A percentile compares a stretch with the other conserved stretches of the same genome.
Evolutionary conservation across 768 basidiomycete genomes (phyloP).

Genomic region (Arthromyces matolae): DNA sequence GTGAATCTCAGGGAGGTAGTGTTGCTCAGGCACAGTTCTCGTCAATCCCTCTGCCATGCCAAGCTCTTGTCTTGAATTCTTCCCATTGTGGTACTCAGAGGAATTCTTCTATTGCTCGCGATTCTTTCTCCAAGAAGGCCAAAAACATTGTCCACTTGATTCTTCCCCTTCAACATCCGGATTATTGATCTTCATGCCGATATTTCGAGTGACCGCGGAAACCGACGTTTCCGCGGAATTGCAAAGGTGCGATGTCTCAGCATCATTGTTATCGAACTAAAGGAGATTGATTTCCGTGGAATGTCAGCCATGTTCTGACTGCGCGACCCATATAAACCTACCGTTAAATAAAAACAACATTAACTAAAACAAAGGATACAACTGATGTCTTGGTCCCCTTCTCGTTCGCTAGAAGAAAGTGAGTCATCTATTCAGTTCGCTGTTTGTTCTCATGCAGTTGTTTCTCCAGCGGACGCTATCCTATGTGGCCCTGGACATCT

Average conservation of each 20-base stretch:
- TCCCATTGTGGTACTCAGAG: too few relatives aligned
- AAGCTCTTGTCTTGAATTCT: too few relatives aligned
- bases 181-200: constrained; percentile 6
- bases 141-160: not conserved
- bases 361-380: constrained; percentile 18
- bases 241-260: constrained; percentile 16
- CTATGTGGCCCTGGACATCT: constrained; percentile 43
- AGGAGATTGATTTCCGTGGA: constrained; percentile 31
- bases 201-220: constrained; percentile 20
- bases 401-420: constrained; percentile 39
- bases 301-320: constrained; percentile 32
- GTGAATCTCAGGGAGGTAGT: too few relatives aligned
- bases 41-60: too few relatives aligned
- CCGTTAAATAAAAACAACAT: constrained; percentile 16
- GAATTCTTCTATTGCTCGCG: too few relatives aligned
- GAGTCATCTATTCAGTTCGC: constrained; percentile 15
- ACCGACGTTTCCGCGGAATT: constrained; percentile 22
- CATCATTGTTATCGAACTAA: constrained; percentile 32
- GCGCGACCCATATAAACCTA: constrained; percentile 30
- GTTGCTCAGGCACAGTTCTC: too few relatives aligned
- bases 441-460: not conserved
- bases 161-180: not conserved
- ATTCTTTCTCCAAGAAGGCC: too few relatives aligned
- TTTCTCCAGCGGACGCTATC: constrained; percentile 37
- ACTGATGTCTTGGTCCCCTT: constrained; percentile 34